phyloP scores from a whole-genome alignment of 73 alveolate species.

The Diophrys sp. region DNA sequence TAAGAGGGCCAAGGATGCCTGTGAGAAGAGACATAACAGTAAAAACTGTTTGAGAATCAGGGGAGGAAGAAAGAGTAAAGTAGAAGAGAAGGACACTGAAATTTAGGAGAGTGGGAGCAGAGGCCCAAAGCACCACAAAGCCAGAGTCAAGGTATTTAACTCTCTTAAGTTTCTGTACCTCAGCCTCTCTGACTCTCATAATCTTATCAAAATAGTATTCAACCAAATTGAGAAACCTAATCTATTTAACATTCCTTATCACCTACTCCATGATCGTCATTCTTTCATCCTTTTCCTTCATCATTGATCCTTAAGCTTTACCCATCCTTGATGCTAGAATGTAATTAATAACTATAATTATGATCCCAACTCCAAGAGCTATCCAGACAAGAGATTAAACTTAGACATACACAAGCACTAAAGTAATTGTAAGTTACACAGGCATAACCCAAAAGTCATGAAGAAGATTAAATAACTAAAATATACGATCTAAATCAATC shows the following conservation, averaged over 20 bases:
- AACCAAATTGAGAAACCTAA: background rate
- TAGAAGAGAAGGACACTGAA: background rate
- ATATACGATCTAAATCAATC: background rate
- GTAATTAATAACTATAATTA: background rate
- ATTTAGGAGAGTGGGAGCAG: constrained; percentile 2
- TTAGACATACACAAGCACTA: background rate
- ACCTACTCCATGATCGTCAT: background rate
- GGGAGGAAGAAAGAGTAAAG: background rate
- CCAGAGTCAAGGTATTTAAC: constrained; percentile 2
- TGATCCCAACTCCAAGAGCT: background rate
- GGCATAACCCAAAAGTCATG: constrained; percentile 6
- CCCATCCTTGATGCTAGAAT: background rate
- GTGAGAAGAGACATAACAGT: background rate
- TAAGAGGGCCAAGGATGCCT: background rate
- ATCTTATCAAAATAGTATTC: background rate
- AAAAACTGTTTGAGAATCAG: constrained; percentile 1
- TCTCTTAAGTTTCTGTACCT: background rate
- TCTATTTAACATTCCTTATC: background rate
- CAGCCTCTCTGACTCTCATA: background rate
- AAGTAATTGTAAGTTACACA: background rate
- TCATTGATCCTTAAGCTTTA: background rate
- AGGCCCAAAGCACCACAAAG: constrained; percentile 2
- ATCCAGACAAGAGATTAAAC: background rate
- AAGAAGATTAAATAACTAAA: background rate
- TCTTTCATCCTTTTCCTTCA: background rate